These are phyloP conservation scores for Nothophaeocryptopus gaeumannii DNA, from an alignment of 2,329 filamentous ascomycete genomes.

Conservation along the genomic window DNA sequence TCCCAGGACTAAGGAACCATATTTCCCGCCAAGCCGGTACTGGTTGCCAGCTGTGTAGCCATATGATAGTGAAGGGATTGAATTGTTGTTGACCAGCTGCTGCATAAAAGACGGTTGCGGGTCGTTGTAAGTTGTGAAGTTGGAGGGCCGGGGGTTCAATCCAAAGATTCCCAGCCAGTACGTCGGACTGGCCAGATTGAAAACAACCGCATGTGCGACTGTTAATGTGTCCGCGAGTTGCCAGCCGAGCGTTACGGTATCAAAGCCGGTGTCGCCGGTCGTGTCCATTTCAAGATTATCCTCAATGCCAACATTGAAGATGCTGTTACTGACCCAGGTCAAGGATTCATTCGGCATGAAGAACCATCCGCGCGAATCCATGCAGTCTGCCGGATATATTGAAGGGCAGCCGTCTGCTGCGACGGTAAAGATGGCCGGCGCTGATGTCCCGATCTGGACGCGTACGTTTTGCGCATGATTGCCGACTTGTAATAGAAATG, in stretches of 20 bases:
- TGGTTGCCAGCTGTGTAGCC: slow-evolving; percentile 40
- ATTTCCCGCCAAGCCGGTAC: slow-evolving; percentile 34
- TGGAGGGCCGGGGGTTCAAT: slow-evolving; percentile 35
- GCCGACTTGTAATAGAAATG: slow-evolving; percentile 37
- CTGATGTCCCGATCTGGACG: slow-evolving; percentile 33
- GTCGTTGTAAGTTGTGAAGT: slow-evolving; percentile 36
- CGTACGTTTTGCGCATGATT: slow-evolving; percentile 34
- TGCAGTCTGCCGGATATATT: slow-evolving; percentile 30
- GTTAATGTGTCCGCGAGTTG: slow-evolving; percentile 32
- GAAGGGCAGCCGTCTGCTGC: slow-evolving; percentile 30
- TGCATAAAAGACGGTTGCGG: slow-evolving; percentile 37
- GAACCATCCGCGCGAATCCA: slow-evolving; percentile 29
- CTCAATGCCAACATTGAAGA: slow-evolving; percentile 59
- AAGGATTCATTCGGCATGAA: slow-evolving; percentile 56
- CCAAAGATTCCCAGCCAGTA: slow-evolving; percentile 38
- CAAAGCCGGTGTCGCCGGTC: slow-evolving; percentile 32
- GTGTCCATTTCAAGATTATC: slow-evolving; percentile 49
- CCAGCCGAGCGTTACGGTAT: slow-evolving; percentile 36
- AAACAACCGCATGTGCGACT: slow-evolving; percentile 31
- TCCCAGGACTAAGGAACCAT: slow-evolving; percentile 39
- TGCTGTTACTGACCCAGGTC: slow-evolving; percentile 60
- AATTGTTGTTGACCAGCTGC: slow-evolving; percentile 31
- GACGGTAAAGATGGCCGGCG: slow-evolving; percentile 31
- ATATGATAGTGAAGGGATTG: slow-evolving; percentile 37
- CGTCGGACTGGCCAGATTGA: slow-evolving; percentile 26